Conservation (phyloP, 345 rosid species). For the Salix dunnii region DNA sequence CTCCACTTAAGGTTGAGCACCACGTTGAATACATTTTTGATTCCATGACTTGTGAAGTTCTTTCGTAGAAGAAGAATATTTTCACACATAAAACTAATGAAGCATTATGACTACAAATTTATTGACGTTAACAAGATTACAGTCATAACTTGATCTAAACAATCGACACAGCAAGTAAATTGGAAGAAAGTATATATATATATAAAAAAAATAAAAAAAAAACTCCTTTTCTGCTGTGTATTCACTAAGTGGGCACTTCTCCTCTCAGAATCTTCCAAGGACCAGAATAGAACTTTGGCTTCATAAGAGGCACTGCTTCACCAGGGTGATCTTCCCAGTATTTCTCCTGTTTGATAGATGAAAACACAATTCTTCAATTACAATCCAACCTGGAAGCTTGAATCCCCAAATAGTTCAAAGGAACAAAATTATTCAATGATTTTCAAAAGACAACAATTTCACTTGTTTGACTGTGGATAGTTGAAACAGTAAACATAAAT, state of each 20-base stretch:
- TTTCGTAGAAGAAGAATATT: too few species aligned
- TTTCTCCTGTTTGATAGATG: slow-evolving; percentile 55
- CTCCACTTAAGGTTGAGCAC: too few species aligned
- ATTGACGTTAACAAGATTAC: too few species aligned
- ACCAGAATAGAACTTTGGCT: slow-evolving; percentile 65
- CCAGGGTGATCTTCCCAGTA: slow-evolving; percentile 97
- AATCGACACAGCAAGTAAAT: neutral
- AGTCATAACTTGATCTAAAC: neutral
- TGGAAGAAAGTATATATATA: neutral
- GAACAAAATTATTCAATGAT: neutral
- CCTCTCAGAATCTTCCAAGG: slow-evolving; percentile 86
- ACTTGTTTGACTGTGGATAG: neutral
- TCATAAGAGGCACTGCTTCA: slow-evolving; percentile 74
- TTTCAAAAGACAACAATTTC: neutral
- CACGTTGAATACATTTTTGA: too few species aligned
- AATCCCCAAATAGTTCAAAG: neutral
- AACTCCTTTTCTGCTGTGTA: neutral
- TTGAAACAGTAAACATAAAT: neutral
- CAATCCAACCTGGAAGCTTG: neutral
- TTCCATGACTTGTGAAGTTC: too few species aligned
- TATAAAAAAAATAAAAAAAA: too few species aligned
- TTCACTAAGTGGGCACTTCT: slow-evolving; percentile 29
- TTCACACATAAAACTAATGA: too few species aligned
- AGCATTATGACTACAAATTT: too few species aligned
- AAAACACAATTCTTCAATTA: slow-evolving; percentile 13